Conservation (phyloP, 192 early-diverging fungal species). For the Backusella tarrabulga region DNA sequence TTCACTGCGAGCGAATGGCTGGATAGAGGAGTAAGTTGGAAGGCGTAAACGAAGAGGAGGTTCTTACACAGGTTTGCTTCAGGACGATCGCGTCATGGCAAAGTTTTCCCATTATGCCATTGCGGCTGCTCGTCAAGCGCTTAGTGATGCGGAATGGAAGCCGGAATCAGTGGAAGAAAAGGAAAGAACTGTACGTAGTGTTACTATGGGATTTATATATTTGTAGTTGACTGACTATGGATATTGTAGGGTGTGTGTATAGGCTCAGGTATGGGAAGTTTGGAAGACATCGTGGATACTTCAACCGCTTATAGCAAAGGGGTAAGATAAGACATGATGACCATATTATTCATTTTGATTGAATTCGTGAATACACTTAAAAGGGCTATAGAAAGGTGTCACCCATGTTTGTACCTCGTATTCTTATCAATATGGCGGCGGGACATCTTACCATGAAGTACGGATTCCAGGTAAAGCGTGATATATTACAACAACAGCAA, state of each 20-base stretch:
- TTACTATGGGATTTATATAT: not conserved
- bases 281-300: constrained; percentile 77
- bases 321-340: constrained; percentile 33
- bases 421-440: constrained; percentile 93
- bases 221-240: not conserved
- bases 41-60: not conserved
- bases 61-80: not conserved
- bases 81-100: constrained; percentile 79
- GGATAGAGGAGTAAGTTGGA: constrained; percentile 59
- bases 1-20: constrained; percentile 78
- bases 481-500: not conserved
- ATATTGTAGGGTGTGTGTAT: constrained; percentile 81
- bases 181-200: constrained; percentile 56
- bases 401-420: constrained; percentile 89
- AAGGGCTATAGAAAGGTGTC: constrained; percentile 76
- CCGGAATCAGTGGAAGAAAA: constrained; percentile 51
- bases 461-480: constrained; percentile 58
- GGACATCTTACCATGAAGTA: constrained; percentile 90
- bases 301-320: constrained; percentile 49
- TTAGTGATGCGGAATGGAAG: constrained; percentile 79
- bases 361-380: not conserved
- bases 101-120: constrained; percentile 88
- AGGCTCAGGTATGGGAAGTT: constrained; percentile 90
- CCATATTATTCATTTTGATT: not conserved
- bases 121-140: constrained; percentile 78